Base-by-base conservation (phyloP, 169 alveolate genomes). In the Cryptosporidium andersoni region DNA sequence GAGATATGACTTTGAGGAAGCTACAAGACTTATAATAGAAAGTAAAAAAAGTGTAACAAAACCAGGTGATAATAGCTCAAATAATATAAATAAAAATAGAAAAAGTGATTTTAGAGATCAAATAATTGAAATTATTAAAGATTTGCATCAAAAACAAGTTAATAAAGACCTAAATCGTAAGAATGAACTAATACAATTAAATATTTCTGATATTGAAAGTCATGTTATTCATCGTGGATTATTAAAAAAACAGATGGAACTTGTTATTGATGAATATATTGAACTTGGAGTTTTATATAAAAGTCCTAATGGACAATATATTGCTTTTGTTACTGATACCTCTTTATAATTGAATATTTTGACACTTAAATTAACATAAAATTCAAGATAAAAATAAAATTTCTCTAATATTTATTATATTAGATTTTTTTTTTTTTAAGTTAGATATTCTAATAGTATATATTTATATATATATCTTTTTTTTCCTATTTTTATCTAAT, bases 1-100 rank as follows among this genome's bases (percentile, higher is more conserved):
- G 51, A 88, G 95, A 90, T 89, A 92, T 34, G 99, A 97, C 92
- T 95, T 97, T 52, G 97, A 95, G 80, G 99, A 97, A 85, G 98
- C 99, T 14, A 88, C 96, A 16, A 91, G 99, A 88, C 92, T 97
- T 53, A 94, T 96, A 80, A 98, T 95, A 51, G 94, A 92, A 49
- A 90, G 95, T 88, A 89, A 95, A 81, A 91, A 82, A 42, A 92
- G 96, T 81, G 95, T 96, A 8, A 91, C 92, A 37, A 91, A 91
- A 58, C 94, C 92, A 49, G 90, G 85, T 14, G 47, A 58, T 49
- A 58, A 58, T 3, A 47, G 67, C 45, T 55, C 64, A 4, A 43
- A 55, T n/a, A 65, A 81, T 82, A 65, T 63, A 37, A 67, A 82
- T 12, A 88, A 82, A 64, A 64, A 80, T 14, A 80, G 90, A 65